Percentiles rank a stretch among this genome's conserved stretches.
Conservation (phyloP, 2,329 filamentous ascomycete genomes). For the Verticillium nubilum region DNA sequence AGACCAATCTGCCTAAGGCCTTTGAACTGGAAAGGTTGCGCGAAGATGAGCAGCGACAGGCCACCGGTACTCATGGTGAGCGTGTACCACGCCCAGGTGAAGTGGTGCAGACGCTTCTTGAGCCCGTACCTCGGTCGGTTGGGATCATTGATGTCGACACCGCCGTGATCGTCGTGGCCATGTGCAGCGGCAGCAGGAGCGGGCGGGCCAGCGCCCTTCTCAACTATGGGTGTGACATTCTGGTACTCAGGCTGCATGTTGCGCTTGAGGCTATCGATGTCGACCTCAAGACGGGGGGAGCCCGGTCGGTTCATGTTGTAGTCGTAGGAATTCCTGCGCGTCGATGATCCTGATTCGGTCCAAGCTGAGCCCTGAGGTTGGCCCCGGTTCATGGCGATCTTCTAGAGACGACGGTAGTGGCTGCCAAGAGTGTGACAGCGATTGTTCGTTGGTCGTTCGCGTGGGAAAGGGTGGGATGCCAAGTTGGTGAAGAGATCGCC, state of each 20-base stretch:
- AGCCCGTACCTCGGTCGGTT: conserved; percentile 31
- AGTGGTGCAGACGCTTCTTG: conserved; percentile 46
- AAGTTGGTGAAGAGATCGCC: neutral
- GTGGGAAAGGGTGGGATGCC: neutral
- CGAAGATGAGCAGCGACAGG: conserved; percentile 56
- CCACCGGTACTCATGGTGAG: conserved; percentile 71
- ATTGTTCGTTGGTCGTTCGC: neutral
- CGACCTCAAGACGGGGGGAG: neutral
- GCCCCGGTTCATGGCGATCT: neutral
- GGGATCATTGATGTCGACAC: conserved; percentile 14
- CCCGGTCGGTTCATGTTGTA: neutral
- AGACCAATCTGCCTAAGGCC: conserved; percentile 60
- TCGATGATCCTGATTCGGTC: neutral
- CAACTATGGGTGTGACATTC: conserved; percentile 7
- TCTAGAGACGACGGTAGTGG: neutral
- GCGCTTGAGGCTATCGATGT: neutral
- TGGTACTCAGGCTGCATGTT: neutral
- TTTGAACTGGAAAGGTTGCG: conserved; percentile 58
- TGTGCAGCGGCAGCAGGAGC: neutral
- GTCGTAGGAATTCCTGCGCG: neutral
- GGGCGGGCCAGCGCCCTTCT: conserved; percentile 6
- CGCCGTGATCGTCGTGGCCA: conserved; percentile 5
- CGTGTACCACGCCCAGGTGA: conserved; percentile 71
- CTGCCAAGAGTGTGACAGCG: neutral
- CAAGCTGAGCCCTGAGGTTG: neutral